These are phyloP conservation scores for Trichoderma sp. DNA, from an alignment of 2,329 filamentous ascomycete species.

Conservation along the genomic window DNA sequence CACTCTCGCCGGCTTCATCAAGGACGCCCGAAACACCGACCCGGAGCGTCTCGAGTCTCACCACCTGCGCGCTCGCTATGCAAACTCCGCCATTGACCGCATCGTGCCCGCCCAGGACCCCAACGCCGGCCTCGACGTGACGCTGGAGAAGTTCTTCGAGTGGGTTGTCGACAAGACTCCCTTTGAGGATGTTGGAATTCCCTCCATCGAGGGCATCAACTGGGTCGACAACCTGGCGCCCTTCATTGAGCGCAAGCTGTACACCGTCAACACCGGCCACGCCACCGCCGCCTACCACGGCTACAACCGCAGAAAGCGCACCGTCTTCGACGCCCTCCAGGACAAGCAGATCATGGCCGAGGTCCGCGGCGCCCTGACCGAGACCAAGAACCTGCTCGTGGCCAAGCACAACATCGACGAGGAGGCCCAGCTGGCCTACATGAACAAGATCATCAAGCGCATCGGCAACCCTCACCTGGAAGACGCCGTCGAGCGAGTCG, in stretches of 20 bases:
- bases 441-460: constrained; percentile 85
- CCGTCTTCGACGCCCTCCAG: constrained; percentile 83
- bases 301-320: constrained; percentile 79
- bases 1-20: constrained; percentile 79
- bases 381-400: constrained; percentile 84
- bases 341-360: constrained; percentile 77
- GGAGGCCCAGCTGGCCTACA: constrained; percentile 79
- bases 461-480: constrained; percentile 93
- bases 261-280: constrained; percentile 98
- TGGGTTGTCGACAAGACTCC: constrained; percentile 93
- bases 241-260: constrained; percentile 99
- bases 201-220: constrained; percentile 81
- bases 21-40: constrained; percentile 68
- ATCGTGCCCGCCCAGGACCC: constrained; percentile 90
- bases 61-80: constrained; percentile 76
- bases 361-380: constrained; percentile 75
- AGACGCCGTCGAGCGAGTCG: constrained; percentile 92
- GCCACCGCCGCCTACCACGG: constrained; percentile 96
- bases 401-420: constrained; percentile 78
- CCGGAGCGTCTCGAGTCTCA: constrained; percentile 66
- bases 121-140: constrained; percentile 80
- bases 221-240: constrained; percentile 89
- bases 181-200: constrained; percentile 65
- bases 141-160: constrained; percentile 98
- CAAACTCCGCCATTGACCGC: constrained; percentile 97